These are phyloP conservation scores for Chloropicon primus DNA, from an alignment of 139 green algal species.

Conservation along the genomic window DNA sequence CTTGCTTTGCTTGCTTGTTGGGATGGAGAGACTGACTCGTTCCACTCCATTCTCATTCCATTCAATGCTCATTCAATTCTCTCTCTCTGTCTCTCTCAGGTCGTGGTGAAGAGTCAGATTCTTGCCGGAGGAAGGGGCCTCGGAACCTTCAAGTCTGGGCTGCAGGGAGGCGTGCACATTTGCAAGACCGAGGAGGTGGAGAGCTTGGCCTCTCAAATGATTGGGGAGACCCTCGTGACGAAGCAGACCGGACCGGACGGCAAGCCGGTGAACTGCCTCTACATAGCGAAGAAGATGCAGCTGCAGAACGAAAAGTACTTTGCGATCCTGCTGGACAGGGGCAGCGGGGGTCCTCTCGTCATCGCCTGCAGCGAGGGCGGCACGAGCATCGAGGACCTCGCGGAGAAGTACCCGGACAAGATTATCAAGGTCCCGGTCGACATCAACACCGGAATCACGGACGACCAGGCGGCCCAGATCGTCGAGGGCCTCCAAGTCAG, in stretches of 20 bases:
- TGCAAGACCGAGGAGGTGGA: constrained; percentile 40
- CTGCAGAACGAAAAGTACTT: constrained; percentile 97
- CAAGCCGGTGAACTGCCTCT: constrained; percentile 94
- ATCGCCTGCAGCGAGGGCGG: constrained; percentile 70
- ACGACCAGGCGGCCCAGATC: constrained; percentile 47
- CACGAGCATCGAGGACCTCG: constrained; percentile 95
- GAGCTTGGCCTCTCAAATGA: constrained; percentile 47
- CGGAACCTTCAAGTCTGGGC: constrained; percentile 85
- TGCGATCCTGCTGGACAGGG: constrained; percentile 88
- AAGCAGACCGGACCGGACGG: constrained; percentile 63
- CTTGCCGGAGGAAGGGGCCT: constrained; percentile 86
- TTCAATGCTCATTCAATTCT: background rate
- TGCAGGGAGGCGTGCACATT: constrained; percentile 97
- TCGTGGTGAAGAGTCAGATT: constrained; percentile 95
- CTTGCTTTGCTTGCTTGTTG: background rate
- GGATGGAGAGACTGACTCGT: background rate
- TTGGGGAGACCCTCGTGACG: constrained; percentile 74
- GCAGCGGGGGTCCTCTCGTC: constrained; percentile 46
- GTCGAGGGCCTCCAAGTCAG: constrained; percentile 44
- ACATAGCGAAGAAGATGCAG: constrained; percentile 83
- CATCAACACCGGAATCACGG: constrained; percentile 66
- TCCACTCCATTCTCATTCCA: too few species aligned
- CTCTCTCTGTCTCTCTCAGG: constrained; percentile 20
- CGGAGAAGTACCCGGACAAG: constrained; percentile 93
- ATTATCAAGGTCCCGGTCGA: constrained; percentile 94